Percentiles rank a stretch among this genome's conserved stretches.
These are phyloP conservation scores for Kingdonia uniflora DNA, from an alignment of 164 flowering plant genomes.

Conservation along the genomic window DNA sequence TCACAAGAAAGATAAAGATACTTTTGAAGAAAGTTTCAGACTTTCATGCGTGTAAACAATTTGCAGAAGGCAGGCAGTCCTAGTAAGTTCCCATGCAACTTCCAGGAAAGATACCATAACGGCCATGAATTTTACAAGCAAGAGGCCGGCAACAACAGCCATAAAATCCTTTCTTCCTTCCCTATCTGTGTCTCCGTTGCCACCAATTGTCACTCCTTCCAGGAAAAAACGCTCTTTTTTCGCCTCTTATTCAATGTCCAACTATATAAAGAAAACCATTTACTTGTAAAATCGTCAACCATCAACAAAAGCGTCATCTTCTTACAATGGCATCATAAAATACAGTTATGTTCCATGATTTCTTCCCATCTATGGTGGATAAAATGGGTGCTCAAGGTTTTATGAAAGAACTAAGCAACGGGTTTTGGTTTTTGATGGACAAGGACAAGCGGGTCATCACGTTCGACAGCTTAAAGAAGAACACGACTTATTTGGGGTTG, in stretches of 20 bases:
- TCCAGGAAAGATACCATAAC: background rate
- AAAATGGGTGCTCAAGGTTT: slow-evolving; percentile 37
- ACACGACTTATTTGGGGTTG: slow-evolving; percentile 27
- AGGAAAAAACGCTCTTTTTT: background rate
- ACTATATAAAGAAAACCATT: too few species aligned
- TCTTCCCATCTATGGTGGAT: slow-evolving; percentile 44
- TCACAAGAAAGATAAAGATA: too few species aligned
- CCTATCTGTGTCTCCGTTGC: slow-evolving; percentile 4
- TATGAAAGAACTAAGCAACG: slow-evolving; percentile 38
- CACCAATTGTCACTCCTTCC: slow-evolving; percentile 7
- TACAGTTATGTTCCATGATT: slow-evolving; percentile 28
- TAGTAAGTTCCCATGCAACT: slow-evolving; percentile 2
- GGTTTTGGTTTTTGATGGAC: slow-evolving; percentile 41
- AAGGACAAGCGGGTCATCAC: slow-evolving; percentile 37
- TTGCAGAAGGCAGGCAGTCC: background rate
- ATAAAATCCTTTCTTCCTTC: background rate
- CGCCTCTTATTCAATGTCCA: background rate
- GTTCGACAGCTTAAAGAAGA: slow-evolving; percentile 29
- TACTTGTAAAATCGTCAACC: too few species aligned
- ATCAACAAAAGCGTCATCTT: too few species aligned
- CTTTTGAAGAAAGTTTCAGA: too few species aligned
- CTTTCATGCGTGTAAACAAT: too few species aligned
- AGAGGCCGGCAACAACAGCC: slow-evolving; percentile 1
- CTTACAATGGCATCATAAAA: background rate
- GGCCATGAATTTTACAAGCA: slow-evolving; percentile 1